Conservation (phyloP, 2,329 filamentous ascomycete genomes). For the Cytospora schulzeri region DNA sequence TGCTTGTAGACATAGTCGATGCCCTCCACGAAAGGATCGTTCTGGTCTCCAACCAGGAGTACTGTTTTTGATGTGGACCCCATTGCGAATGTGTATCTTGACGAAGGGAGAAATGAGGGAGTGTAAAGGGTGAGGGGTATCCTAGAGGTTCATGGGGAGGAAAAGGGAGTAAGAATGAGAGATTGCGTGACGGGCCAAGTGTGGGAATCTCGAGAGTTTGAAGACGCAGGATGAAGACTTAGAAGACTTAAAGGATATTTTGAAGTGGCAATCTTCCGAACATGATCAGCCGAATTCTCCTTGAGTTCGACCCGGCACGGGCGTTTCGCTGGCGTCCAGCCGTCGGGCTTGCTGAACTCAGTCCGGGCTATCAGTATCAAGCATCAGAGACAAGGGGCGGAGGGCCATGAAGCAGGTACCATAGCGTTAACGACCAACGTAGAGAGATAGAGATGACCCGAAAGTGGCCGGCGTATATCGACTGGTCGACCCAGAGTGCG, state of each 20-base stretch:
- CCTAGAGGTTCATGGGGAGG: slow-evolving; percentile 3
- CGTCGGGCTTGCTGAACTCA: slow-evolving; percentile 17
- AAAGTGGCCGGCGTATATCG: slow-evolving; percentile 14
- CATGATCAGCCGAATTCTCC: background rate
- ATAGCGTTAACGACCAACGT: background rate
- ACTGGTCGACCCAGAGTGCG: slow-evolving; percentile 11
- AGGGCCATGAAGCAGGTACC: background rate
- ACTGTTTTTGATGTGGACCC: slow-evolving; percentile 23
- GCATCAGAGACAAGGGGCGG: background rate
- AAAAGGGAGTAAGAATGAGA: background rate
- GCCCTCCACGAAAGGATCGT: slow-evolving; percentile 20
- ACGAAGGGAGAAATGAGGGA: slow-evolving; percentile 11
- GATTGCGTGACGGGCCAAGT: slow-evolving; percentile 9
- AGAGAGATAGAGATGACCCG: slow-evolving; percentile 6
- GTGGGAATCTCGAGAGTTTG: background rate
- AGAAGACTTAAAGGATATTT: slow-evolving; percentile 21
- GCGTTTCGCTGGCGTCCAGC: background rate
- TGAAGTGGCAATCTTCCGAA: slow-evolving; percentile 1
- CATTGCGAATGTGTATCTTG: slow-evolving; percentile 10
- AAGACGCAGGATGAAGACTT: slow-evolving; percentile 16
- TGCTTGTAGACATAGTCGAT: slow-evolving; percentile 25
- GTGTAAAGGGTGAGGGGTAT: slow-evolving; percentile 14
- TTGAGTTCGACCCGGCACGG: background rate
- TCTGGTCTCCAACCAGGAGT: slow-evolving; percentile 23
- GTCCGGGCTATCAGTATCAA: slow-evolving; percentile 15